Conservation (phyloP, 1,284 basidiomycete genomes). For the Earliella scabrosa region DNA sequence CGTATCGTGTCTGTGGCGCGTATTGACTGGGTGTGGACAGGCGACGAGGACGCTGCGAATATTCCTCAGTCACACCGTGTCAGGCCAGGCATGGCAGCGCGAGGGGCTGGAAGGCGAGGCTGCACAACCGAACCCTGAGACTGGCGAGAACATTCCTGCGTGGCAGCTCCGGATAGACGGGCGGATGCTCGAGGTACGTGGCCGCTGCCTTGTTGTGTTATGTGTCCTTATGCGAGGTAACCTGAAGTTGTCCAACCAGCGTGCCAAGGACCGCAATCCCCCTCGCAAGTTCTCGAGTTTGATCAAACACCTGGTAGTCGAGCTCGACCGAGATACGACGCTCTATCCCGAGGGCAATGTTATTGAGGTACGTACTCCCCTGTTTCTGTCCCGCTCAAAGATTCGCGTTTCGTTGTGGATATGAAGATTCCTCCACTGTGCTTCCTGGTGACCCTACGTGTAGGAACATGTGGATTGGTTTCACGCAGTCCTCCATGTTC, state of each 20-base stretch:
- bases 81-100: slow-evolving; percentile 81
- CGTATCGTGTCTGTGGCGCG: too few relatives aligned
- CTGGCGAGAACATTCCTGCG: slow-evolving; percentile 83
- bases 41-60: slow-evolving; percentile 86
- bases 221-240: not conserved
- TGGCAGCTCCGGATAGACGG: slow-evolving; percentile 94
- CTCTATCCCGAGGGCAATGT: slow-evolving; percentile 85
- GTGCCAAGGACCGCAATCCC: slow-evolving; percentile 67
- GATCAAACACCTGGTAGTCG: slow-evolving; percentile 85
- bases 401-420: not conserved
- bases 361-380: slow-evolving; percentile 61
- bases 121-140: slow-evolving; percentile 51
- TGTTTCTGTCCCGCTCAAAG: not conserved
- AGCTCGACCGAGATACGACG: slow-evolving; percentile 84
- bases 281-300: slow-evolving; percentile 87
- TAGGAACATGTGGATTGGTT: too few relatives aligned
- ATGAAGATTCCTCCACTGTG: not conserved
- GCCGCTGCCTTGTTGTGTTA: not conserved
- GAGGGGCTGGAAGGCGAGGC: slow-evolving; percentile 23
- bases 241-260: slow-evolving; percentile 58
- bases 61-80: slow-evolving; percentile 89
- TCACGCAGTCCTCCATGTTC: too few relatives aligned
- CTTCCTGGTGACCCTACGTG: too few relatives aligned
- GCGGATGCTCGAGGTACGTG: slow-evolving; percentile 75
- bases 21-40: slow-evolving; percentile 41